A percentile compares a stretch with the other conserved stretches of the same genome.
phyloP scores from a whole-genome alignment of 2,329 filamentous ascomycete species.

The Cercospora janseana region DNA sequence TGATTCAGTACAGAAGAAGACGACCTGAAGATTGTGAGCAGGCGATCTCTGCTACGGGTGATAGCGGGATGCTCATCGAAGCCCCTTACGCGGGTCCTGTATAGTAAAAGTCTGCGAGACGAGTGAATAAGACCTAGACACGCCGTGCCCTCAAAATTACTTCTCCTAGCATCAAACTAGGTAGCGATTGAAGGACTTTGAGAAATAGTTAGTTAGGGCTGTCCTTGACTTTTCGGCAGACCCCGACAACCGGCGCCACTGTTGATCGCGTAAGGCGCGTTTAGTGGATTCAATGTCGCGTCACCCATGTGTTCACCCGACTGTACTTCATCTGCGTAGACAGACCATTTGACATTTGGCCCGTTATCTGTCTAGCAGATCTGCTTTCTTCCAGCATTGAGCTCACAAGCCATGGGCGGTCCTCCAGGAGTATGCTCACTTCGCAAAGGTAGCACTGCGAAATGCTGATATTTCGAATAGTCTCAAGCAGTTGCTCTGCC shows the following conservation, averaged over 20 bases:
- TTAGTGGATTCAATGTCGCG: background rate
- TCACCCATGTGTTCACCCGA: background rate
- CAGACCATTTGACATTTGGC: background rate
- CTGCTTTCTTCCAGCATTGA: conserved; percentile 19
- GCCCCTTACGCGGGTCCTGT: background rate
- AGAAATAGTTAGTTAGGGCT: no score
- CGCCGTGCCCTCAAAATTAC: no score
- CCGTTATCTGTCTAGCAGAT: background rate
- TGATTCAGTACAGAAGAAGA: no score
- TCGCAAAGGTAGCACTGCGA: conserved; percentile 3
- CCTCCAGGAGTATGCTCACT: conserved; percentile 32
- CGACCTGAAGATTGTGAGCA: background rate
- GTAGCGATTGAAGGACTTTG: no score
- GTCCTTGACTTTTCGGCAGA: conserved; percentile 10
- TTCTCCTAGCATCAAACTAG: no score
- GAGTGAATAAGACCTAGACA: background rate
- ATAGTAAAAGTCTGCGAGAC: conserved; percentile 4
- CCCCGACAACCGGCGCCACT: background rate
- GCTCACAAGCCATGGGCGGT: conserved; percentile 26
- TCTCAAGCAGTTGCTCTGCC: conserved; percentile 89
- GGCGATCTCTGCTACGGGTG: background rate
- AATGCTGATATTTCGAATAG: conserved; percentile 42
- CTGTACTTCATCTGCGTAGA: background rate
- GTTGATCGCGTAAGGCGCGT: conserved; percentile 13
- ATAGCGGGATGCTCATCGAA: background rate